phyloP scores from a whole-genome alignment of 257 asterid genomes.

The Knoxia roxburghii region DNA sequence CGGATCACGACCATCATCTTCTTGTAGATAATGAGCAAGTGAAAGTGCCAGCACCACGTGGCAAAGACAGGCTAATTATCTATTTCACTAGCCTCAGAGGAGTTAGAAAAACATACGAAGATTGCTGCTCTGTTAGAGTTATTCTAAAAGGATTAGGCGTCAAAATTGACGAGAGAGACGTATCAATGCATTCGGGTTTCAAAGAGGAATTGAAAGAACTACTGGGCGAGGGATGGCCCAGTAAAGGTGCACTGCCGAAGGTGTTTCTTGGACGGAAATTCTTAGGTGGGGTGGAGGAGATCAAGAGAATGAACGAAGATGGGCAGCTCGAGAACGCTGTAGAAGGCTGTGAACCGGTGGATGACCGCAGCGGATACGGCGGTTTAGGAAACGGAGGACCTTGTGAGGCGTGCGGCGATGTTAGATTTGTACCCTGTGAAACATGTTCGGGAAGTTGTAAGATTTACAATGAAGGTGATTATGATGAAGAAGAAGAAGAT shows the following conservation, averaged over 20 bases:
- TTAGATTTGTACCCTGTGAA: slow-evolving; percentile 84
- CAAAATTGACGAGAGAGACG: slow-evolving; percentile 79
- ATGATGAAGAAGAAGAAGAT: slow-evolving; percentile 21
- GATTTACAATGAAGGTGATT: slow-evolving; percentile 50
- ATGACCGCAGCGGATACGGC: slow-evolving; percentile 26
- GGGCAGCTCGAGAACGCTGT: slow-evolving; percentile 67
- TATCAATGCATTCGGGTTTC: slow-evolving; percentile 89
- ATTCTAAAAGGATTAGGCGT: slow-evolving; percentile 66
- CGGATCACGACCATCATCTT: slow-evolving; percentile 2
- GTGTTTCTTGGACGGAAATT: slow-evolving; percentile 54
- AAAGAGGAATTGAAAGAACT: slow-evolving; percentile 75
- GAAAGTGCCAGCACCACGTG: slow-evolving; percentile 14
- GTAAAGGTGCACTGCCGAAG: slow-evolving; percentile 50
- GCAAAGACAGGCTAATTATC: slow-evolving; percentile 45
- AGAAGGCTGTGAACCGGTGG: slow-evolving; percentile 54
- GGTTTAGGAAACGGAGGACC: slow-evolving; percentile 23
- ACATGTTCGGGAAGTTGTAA: slow-evolving; percentile 93
- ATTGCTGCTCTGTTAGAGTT: slow-evolving; percentile 75
- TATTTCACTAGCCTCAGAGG: slow-evolving; percentile 88
- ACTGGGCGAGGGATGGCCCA: slow-evolving; percentile 39
- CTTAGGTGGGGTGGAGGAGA: slow-evolving; percentile 83
- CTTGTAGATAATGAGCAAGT: neutral
- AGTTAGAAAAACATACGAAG: slow-evolving; percentile 90
- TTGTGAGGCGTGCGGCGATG: slow-evolving; percentile 85
- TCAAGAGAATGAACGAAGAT: slow-evolving; percentile 62